phyloP scores from a whole-genome alignment of 176 grass and related monocot genomes.

The Chloris gayana region DNA sequence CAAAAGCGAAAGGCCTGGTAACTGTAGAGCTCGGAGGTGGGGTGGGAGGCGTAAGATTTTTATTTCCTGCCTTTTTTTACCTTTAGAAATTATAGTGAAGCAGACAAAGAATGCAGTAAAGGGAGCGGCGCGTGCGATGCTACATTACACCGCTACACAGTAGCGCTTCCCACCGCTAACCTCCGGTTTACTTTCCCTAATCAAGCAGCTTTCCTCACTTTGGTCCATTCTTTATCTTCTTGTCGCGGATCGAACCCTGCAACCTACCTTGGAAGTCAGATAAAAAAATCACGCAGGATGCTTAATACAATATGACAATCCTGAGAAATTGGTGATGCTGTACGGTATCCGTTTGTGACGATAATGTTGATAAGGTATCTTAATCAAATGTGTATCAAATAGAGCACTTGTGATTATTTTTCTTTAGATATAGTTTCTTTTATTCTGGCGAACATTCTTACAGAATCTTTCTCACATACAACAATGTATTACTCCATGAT shows the following conservation, averaged over 20 bases:
- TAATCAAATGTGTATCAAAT: neutral
- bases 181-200: constrained; percentile 30
- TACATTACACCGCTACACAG: neutral
- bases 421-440: neutral
- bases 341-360: neutral
- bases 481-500: neutral
- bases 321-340: neutral
- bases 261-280: neutral
- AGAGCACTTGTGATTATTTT: no score
- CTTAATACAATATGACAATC: neutral
- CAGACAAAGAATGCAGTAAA: constrained; percentile 1
- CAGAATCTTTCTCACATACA: neutral
- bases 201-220: constrained; percentile 15
- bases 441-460: neutral
- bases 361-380: neutral
- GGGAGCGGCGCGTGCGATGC: constrained; percentile 19
- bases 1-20: constrained; percentile 41
- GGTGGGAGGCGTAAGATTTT: constrained; percentile 11
- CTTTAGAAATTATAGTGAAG: constrained; percentile 5
- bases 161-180: constrained; percentile 30
- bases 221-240: neutral
- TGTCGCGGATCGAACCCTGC: neutral
- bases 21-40: constrained; percentile 34
- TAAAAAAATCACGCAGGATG: neutral
- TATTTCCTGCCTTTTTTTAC: constrained; percentile 19